phyloP scores from a whole-genome alignment of 768 basidiomycete genomes.

The Calvatia gigantea region DNA sequence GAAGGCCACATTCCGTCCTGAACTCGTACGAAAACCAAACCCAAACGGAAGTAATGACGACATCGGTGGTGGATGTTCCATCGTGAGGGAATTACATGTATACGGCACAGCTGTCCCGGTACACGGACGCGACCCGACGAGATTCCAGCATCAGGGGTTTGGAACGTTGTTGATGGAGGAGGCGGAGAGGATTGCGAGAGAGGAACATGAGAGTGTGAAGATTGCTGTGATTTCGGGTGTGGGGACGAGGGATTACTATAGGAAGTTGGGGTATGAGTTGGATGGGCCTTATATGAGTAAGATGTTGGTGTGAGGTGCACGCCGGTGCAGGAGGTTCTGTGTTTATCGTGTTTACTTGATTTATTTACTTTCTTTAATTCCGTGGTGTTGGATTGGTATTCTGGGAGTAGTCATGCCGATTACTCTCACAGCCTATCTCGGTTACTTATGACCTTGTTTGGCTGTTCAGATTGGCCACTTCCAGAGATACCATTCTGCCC shows the following conservation, averaged over 20 bases:
- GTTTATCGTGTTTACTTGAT: too few relatives aligned
- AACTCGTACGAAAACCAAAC: conserved; percentile 68
- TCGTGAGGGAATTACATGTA: conserved; percentile 94
- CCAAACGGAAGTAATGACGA: conserved; percentile 60
- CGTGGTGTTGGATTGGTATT: too few relatives aligned
- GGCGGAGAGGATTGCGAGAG: conserved; percentile 93
- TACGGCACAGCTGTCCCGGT: conserved; percentile 98
- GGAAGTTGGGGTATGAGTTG: conserved; percentile 88
- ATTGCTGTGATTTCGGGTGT: conserved; percentile 98
- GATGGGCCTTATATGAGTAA: conserved; percentile 99
- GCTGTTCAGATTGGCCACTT: too few relatives aligned
- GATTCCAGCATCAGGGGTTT: conserved; percentile 98
- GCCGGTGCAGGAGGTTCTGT: too few relatives aligned
- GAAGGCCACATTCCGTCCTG: conserved; percentile 96
- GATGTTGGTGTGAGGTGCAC: conserved; percentile 47
- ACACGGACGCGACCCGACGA: conserved; percentile 95
- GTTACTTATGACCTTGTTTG: too few relatives aligned
- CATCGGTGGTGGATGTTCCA: conserved; percentile 57
- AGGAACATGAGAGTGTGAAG: conserved; percentile 95
- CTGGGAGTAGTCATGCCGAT: too few relatives aligned
- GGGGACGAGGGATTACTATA: conserved; percentile 96
- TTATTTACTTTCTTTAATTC: too few relatives aligned
- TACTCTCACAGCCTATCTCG: too few relatives aligned
- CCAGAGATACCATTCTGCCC: too few relatives aligned
- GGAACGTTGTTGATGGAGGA: conserved; percentile 98